Percentiles rank a stretch among this genome's conserved stretches.
Conservation (phyloP, 805 yeast species). For the Lipomyces anomalus region DNA sequence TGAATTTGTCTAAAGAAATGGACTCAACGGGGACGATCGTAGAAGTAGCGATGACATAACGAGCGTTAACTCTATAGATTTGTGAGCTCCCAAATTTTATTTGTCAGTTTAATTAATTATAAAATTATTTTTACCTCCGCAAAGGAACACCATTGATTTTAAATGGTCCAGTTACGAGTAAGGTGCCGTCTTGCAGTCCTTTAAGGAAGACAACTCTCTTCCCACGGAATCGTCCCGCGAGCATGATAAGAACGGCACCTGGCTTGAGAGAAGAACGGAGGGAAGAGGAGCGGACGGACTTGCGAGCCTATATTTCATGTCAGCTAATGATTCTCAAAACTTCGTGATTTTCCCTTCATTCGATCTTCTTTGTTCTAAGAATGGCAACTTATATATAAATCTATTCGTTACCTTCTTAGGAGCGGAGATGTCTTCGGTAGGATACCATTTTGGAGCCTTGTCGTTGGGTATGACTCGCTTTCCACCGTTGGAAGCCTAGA, state of each 20-base stretch:
- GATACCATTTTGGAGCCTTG: constrained; percentile 88
- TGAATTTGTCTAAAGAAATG: constrained; percentile 85
- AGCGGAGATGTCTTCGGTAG: constrained; percentile 83
- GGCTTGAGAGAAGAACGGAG: constrained; percentile 94
- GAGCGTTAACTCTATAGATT: constrained; percentile 63
- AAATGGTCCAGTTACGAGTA: constrained; percentile 98
- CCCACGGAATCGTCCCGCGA: constrained; percentile 99
- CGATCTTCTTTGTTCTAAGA: too few relatives aligned
- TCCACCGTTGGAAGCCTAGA: constrained; percentile 36
- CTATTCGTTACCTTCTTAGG: constrained; percentile 53
- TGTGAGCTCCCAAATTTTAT: background rate
- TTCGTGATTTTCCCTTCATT: too few relatives aligned
- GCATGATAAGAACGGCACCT: constrained; percentile 94
- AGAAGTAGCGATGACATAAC: constrained; percentile 98
- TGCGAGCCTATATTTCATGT: constrained; percentile 53
- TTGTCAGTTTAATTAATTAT: background rate
- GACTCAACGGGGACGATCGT: constrained; percentile 77
- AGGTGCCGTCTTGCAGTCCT: constrained; percentile 95
- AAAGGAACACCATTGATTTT: constrained; percentile 99
- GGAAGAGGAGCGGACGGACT: constrained; percentile 87
- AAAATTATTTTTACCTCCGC: constrained; percentile 54
- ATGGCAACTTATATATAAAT: background rate
- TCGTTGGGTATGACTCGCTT: constrained; percentile 32
- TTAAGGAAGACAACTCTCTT: constrained; percentile 98
- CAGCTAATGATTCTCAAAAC: too few relatives aligned